These are phyloP conservation scores for Cercophora samala DNA, from an alignment of 495 filamentous ascomycete species.

Conservation along the genomic window DNA sequence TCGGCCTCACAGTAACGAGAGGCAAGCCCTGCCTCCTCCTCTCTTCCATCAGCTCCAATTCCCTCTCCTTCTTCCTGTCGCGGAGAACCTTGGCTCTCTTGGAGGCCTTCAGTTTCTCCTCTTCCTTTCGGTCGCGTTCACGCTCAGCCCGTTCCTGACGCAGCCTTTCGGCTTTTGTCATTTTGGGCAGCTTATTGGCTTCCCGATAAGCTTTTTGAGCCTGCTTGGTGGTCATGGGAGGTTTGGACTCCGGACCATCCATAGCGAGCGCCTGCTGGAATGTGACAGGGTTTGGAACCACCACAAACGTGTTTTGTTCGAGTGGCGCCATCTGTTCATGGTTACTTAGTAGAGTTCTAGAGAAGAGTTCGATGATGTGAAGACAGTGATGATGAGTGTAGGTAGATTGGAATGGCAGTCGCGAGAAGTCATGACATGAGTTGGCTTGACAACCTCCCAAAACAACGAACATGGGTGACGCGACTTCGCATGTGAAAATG, in stretches of 20 bases:
- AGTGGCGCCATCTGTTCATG: background rate
- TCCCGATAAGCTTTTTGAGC: conserved; percentile 40
- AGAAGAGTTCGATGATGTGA: background rate
- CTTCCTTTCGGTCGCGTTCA: conserved; percentile 42
- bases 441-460: background rate
- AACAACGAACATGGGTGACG: background rate
- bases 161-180: conserved; percentile 42
- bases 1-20: conserved; percentile 40
- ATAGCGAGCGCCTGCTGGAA: conserved; percentile 23
- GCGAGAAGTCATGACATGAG: background rate
- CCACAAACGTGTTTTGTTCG: conserved; percentile 27
- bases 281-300: conserved; percentile 27
- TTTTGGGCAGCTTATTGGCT: conserved; percentile 31
- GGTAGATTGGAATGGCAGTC: background rate
- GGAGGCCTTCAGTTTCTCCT: conserved; percentile 43
- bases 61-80: conserved; percentile 46
- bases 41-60: conserved; percentile 33
- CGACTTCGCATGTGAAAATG: background rate
- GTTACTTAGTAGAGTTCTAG: background rate
- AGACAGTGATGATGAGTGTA: background rate
- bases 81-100: conserved; percentile 36
- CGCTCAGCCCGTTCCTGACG: conserved; percentile 43
- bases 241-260: conserved; percentile 14
- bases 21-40: conserved; percentile 43
- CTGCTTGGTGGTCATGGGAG: conserved; percentile 47